These are phyloP conservation scores for Rusavskia elegans DNA, from an alignment of 495 filamentous ascomycete species.

Conservation along the genomic window DNA sequence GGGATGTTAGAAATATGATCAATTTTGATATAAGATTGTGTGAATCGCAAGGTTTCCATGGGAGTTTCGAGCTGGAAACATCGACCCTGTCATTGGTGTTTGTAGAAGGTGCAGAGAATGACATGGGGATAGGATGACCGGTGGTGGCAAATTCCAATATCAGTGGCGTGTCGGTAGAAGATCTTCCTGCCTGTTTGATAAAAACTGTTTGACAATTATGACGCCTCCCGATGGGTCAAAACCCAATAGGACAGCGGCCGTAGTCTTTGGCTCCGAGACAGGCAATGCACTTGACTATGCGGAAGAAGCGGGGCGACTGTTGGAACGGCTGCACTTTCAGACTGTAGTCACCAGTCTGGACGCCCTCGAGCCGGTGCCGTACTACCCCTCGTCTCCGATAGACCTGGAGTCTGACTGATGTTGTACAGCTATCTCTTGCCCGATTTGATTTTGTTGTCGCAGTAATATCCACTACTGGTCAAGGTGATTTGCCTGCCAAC, in stretches of 20 bases:
- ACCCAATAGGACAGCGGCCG: slow-evolving; percentile 33
- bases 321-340: slow-evolving; percentile 60
- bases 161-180: not conserved
- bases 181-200: not conserved
- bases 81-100: not conserved
- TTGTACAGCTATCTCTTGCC: slow-evolving; percentile 25
- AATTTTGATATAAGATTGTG: no score
- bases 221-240: not conserved
- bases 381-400: not conserved
- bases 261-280: slow-evolving; percentile 90
- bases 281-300: slow-evolving; percentile 85
- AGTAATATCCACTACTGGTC: slow-evolving; percentile 80
- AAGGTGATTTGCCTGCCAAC: slow-evolving; percentile 83
- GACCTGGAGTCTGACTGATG: not conserved
- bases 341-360: slow-evolving; percentile 65
- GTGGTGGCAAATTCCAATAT: not conserved
- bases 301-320: slow-evolving; percentile 56
- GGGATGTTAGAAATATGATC: no score
- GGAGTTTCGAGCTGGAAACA: no score
- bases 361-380: slow-evolving; percentile 53
- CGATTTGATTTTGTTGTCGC: slow-evolving; percentile 54
- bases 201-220: not conserved
- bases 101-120: not conserved
- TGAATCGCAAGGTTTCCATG: no score
- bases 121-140: not conserved